A percentile compares a stretch with the other conserved stretches of the same genome.
Conservation (phyloP, 768 basidiomycete genomes). For the Termitomyces sp. region DNA sequence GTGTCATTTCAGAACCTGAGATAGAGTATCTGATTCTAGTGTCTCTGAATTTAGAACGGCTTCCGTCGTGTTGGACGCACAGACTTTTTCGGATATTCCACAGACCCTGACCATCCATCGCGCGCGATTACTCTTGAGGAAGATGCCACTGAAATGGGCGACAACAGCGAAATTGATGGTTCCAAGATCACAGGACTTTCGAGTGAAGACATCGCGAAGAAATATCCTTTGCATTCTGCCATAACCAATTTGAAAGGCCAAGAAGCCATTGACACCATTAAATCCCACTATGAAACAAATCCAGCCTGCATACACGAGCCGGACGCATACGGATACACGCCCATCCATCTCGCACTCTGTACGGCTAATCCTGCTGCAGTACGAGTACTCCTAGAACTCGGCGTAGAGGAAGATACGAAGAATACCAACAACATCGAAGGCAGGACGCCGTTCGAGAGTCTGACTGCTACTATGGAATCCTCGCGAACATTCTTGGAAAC, state of each 20-base stretch:
- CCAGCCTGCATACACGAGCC: neutral
- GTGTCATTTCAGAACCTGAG: neutral
- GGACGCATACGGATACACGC: neutral
- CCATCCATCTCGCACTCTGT: neutral
- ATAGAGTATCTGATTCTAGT: neutral
- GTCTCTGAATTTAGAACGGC: neutral
- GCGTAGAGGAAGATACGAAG: slow-evolving; percentile 1
- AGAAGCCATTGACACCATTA: neutral
- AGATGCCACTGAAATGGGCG: slow-evolving; percentile 2
- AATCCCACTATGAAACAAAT: neutral
- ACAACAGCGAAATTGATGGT: neutral
- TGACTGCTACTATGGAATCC: neutral
- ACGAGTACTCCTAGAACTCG: neutral
- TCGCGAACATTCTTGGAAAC: slow-evolving; percentile 3
- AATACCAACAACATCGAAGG: slow-evolving; percentile 2
- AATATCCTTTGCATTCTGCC: slow-evolving; percentile 1
- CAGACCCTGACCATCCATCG: slow-evolving; percentile 4
- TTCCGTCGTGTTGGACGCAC: slow-evolving; percentile 10
- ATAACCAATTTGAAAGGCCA: neutral
- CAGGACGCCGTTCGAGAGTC: slow-evolving; percentile 1
- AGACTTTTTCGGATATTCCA: slow-evolving; percentile 8
- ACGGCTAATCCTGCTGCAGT: neutral
- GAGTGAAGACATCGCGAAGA: neutral
- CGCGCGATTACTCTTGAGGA: neutral
- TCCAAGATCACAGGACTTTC: neutral